Conservation (phyloP, 2,329 filamentous ascomycete species). For the Ophiostoma triangulosporum region DNA sequence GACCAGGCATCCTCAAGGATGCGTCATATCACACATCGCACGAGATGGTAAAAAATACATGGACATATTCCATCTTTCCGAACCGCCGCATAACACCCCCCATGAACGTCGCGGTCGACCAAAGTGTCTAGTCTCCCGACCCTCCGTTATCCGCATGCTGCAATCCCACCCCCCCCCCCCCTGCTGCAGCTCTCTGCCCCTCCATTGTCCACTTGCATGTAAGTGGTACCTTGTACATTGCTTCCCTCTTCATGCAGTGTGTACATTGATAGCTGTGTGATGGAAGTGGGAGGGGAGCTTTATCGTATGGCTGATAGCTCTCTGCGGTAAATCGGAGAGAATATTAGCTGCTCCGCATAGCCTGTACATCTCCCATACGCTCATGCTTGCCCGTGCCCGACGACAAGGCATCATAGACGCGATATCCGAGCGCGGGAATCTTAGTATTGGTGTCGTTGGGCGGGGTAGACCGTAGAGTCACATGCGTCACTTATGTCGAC, state of each 20-base stretch:
- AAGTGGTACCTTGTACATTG: not conserved
- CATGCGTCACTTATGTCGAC: not conserved
- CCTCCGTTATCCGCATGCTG: not conserved
- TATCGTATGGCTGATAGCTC: not conserved
- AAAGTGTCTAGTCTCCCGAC: too few relatives aligned
- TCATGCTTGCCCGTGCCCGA: not conserved
- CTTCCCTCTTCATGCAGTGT: not conserved
- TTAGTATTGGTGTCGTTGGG: not conserved
- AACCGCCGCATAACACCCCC: not conserved
- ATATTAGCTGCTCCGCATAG: too few relatives aligned
- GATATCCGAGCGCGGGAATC: not conserved
- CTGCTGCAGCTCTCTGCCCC: conserved; percentile 1
- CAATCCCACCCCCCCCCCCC: not conserved
- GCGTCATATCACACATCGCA: not conserved
- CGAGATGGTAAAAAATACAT: not conserved
- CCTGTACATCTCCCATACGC: not conserved
- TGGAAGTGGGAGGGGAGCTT: not conserved
- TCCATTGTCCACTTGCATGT: not conserved
- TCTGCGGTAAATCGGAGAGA: too few relatives aligned
- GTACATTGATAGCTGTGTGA: not conserved
- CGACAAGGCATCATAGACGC: not conserved
- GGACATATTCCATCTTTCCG: not conserved
- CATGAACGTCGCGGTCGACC: too few relatives aligned
- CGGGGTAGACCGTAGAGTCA: not conserved
- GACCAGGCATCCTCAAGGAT: too few relatives aligned